Evolutionary conservation across 805 yeast species (phyloP).

Genomic region (Saccharomycodes ludwigii): DNA sequence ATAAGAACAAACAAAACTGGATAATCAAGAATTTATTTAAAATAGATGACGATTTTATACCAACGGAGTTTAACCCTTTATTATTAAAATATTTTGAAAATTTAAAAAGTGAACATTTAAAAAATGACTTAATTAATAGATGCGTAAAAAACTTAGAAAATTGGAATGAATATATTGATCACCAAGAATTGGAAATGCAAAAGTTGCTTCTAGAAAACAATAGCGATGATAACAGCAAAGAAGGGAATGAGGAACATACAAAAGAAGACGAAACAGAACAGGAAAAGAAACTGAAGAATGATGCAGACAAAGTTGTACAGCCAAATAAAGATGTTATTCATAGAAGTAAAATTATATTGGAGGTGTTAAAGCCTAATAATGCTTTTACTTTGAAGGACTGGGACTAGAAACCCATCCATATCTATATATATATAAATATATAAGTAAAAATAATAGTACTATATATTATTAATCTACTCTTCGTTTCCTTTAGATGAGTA

Average conservation of each 20-base stretch:
- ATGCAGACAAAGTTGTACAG: slow-evolving; percentile 8
- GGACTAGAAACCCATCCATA: no score
- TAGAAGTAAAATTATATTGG: slow-evolving; percentile 13
- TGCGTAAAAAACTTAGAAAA: slow-evolving; percentile 11
- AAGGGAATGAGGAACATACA: slow-evolving; percentile 3
- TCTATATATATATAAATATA: no score
- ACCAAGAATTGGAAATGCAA: slow-evolving; percentile 14
- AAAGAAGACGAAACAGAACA: slow-evolving; percentile 3
- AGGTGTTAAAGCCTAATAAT: slow-evolving; percentile 6
- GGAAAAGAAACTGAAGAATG: slow-evolving; percentile 1
- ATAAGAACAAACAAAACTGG: slow-evolving; percentile 27
- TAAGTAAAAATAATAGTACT: no score
- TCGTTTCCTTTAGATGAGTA: no score
- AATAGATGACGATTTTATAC: slow-evolving; percentile 14
- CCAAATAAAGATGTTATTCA: slow-evolving; percentile 16
- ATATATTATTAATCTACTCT: no score
- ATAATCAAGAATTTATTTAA: slow-evolving; percentile 20
- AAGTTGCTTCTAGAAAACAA: slow-evolving; percentile 15
- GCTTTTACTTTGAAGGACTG: neutral
- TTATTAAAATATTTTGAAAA: slow-evolving; percentile 20
- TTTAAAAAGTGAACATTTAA: slow-evolving; percentile 14
- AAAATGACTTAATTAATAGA: slow-evolving; percentile 12
- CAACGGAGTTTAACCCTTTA: slow-evolving; percentile 17
- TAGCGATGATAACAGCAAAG: slow-evolving; percentile 2
- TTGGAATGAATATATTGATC: slow-evolving; percentile 17